phyloP scores from a whole-genome alignment of 345 rosid genomes.

The Hypericum androsaemum region DNA sequence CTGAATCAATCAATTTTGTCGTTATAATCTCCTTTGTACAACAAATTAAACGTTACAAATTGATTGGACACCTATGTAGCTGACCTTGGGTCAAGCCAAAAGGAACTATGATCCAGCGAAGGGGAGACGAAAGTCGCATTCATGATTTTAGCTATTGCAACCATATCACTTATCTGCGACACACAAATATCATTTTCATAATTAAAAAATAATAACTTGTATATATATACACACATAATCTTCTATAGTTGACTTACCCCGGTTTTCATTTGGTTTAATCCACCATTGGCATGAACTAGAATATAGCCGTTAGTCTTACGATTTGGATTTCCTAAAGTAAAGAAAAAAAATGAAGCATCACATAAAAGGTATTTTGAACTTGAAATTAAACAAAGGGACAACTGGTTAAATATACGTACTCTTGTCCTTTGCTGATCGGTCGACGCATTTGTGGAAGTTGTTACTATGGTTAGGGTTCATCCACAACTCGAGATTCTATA shows the following conservation, averaged over 20 bases:
- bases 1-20: slow-evolving; percentile 18
- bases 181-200: background rate
- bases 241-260: slow-evolving; percentile 41
- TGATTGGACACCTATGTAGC: background rate
- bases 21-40: background rate
- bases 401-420: slow-evolving; percentile 16
- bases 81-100: slow-evolving; percentile 74
- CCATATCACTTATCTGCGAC: slow-evolving; percentile 64
- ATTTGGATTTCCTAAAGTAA: slow-evolving; percentile 1
- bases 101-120: slow-evolving; percentile 56
- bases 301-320: slow-evolving; percentile 42
- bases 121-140: slow-evolving; percentile 66
- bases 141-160: slow-evolving; percentile 62
- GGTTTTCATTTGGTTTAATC: slow-evolving; percentile 79
- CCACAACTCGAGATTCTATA: slow-evolving; percentile 48
- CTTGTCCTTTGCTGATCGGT: slow-evolving; percentile 28
- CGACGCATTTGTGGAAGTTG: slow-evolving; percentile 35
- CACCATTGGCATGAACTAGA: slow-evolving; percentile 70
- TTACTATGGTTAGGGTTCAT: slow-evolving; percentile 25
- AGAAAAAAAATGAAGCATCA: too few relatives aligned
- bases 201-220: too few relatives aligned
- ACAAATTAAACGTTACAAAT: background rate
- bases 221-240: too few relatives aligned
- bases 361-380: background rate
- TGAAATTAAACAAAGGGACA: background rate